Evolutionary conservation across 192 early-diverging fungal species (phyloP).

Genomic region (Dispira simplex): DNA sequence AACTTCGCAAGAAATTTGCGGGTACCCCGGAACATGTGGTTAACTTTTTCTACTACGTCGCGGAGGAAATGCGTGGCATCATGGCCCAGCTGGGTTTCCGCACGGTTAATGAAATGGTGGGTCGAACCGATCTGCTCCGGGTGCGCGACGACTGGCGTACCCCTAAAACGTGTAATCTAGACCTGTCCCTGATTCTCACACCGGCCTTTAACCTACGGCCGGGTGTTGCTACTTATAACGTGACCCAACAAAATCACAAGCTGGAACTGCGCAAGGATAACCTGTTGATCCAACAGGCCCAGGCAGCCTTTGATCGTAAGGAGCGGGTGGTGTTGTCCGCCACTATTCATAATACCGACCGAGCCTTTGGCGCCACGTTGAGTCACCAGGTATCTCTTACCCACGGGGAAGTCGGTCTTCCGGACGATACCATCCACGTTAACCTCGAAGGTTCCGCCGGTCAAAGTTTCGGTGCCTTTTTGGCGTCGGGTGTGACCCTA

Average conservation of each 20-base stretch:
- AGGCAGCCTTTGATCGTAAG: conserved; percentile 43
- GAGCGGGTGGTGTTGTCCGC: conserved; percentile 38
- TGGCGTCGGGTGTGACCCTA: conserved; percentile 75
- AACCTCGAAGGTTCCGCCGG: conserved; percentile 84
- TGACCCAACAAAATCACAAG: conserved; percentile 77
- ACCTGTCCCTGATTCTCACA: conserved; percentile 72
- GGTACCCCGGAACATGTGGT: conserved; percentile 93
- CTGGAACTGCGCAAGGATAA: conserved; percentile 79
- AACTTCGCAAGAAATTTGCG: conserved; percentile 83
- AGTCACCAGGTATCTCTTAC: conserved; percentile 74
- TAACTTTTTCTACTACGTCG: conserved; percentile 97
- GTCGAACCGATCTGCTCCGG: conserved; percentile 69
- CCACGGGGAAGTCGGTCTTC: conserved; percentile 68
- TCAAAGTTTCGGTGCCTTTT: conserved; percentile 91
- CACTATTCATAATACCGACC: conserved; percentile 84
- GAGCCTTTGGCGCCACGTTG: conserved; percentile 82
- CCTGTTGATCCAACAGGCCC: conserved; percentile 68
- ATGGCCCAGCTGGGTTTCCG: conserved; percentile 94
- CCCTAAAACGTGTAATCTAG: conserved; percentile 74
- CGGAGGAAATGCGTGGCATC: conserved; percentile 80
- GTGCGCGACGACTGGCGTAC: conserved; percentile 60
- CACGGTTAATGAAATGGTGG: conserved; percentile 92
- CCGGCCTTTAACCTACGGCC: conserved; percentile 77
- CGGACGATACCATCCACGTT: conserved; percentile 74
- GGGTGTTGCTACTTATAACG: conserved; percentile 70